Evolutionary conservation across 192 early-diverging fungal species (phyloP).

Genomic region (Linderina pennispora): DNA sequence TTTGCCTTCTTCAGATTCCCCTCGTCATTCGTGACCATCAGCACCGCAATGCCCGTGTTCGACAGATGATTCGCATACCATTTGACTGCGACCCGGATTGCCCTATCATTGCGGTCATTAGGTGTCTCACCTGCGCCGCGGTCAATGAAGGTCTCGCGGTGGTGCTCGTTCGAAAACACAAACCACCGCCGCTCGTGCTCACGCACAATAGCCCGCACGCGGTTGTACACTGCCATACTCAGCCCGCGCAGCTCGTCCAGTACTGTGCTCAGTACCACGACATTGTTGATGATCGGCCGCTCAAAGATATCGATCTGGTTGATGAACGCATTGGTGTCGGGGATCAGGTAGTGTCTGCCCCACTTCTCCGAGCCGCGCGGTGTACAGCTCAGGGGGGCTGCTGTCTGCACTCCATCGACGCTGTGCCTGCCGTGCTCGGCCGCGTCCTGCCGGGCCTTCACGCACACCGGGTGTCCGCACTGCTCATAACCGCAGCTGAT

Average conservation of each 20-base stretch:
- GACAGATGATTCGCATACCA: slow-evolving; percentile 82
- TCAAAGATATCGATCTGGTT: slow-evolving; percentile 95
- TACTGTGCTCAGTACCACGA: slow-evolving; percentile 92
- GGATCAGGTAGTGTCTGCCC: slow-evolving; percentile 72
- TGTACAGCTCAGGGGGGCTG: slow-evolving; percentile 33
- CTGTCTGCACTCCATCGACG: slow-evolving; percentile 2
- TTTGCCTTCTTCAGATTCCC: slow-evolving; percentile 71
- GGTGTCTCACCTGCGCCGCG: slow-evolving; percentile 71
- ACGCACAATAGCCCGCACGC: slow-evolving; percentile 65
- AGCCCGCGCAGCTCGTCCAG: slow-evolving; percentile 86
- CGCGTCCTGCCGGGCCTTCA: slow-evolving; percentile 6
- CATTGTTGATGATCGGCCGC: slow-evolving; percentile 77
- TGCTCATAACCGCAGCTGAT: slow-evolving; percentile 61
- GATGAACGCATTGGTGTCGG: slow-evolving; percentile 94
- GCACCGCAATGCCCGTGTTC: slow-evolving; percentile 44
- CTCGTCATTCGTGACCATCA: slow-evolving; percentile 87
- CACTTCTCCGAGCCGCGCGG: slow-evolving; percentile 51
- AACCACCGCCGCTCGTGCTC: slow-evolving; percentile 76
- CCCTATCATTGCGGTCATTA: slow-evolving; percentile 95
- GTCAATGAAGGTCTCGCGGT: slow-evolving; percentile 85
- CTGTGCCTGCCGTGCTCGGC: slow-evolving; percentile 8
- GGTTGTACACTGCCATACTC: slow-evolving; percentile 71
- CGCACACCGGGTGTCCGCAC: slow-evolving; percentile 31
- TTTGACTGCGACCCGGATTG: slow-evolving; percentile 75
- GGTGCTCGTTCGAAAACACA: slow-evolving; percentile 96